Evolutionary conservation across 441 rosid species (phyloP).

Genomic region (Biscutella laevigata): DNA sequence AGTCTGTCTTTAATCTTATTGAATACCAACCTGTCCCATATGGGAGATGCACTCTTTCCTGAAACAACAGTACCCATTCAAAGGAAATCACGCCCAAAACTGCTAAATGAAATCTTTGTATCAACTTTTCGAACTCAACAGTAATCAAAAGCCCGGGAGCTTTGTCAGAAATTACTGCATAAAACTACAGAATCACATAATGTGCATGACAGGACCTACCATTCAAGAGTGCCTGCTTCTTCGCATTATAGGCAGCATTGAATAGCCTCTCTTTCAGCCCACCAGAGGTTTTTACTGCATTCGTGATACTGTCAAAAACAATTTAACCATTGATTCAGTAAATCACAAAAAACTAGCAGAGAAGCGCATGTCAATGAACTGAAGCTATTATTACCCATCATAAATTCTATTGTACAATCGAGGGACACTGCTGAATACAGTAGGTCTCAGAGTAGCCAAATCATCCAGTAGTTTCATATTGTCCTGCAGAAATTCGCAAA

Average conservation of each 20-base stretch:
- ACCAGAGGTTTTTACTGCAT: slow-evolving; percentile 86
- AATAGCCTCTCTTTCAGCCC: slow-evolving; percentile 72
- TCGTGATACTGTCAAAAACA: slow-evolving; percentile 55
- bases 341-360: slow-evolving; percentile 10
- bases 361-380: slow-evolving; percentile 18
- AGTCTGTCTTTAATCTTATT: slow-evolving; percentile 84
- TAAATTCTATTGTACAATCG: slow-evolving; percentile 91
- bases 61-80: slow-evolving; percentile 16
- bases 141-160: not conserved
- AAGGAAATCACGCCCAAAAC: slow-evolving; percentile 14
- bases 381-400: slow-evolving; percentile 48
- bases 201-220: slow-evolving; percentile 38
- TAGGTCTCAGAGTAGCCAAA: slow-evolving; percentile 83
- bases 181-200: not conserved
- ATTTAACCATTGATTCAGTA: slow-evolving; percentile 6
- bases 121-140: not conserved
- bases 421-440: slow-evolving; percentile 93
- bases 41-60: slow-evolving; percentile 94
- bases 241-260: slow-evolving; percentile 91
- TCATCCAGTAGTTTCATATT: slow-evolving; percentile 90
- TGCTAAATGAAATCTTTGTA: not conserved
- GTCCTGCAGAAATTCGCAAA: slow-evolving; percentile 48
- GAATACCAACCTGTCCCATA: slow-evolving; percentile 98
- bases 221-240: slow-evolving; percentile 83
- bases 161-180: not conserved